These are phyloP conservation scores for Orbilia quercus DNA, from an alignment of 2,329 filamentous ascomycete genomes.

Conservation along the genomic window DNA sequence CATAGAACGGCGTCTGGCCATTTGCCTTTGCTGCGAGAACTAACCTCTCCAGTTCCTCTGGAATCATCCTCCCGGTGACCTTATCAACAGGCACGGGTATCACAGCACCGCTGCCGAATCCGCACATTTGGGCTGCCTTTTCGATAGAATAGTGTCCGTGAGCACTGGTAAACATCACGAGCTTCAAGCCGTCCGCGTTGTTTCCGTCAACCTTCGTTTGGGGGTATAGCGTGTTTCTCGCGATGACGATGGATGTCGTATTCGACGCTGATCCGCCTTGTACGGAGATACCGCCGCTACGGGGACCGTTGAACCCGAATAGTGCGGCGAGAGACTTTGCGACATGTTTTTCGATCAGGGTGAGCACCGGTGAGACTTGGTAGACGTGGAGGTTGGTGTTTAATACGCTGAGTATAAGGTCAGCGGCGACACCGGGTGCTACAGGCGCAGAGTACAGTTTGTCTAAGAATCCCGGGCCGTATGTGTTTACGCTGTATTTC, in stretches of 20 bases:
- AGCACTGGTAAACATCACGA: slow-evolving; percentile 82
- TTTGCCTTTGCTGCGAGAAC: slow-evolving; percentile 72
- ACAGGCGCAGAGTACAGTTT: slow-evolving; percentile 94
- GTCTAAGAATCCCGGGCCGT: slow-evolving; percentile 95
- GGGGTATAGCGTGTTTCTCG: slow-evolving; percentile 86
- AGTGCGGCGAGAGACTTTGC: slow-evolving; percentile 76
- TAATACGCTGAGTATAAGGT: slow-evolving; percentile 82
- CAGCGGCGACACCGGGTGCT: slow-evolving; percentile 84
- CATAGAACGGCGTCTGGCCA: slow-evolving; percentile 87
- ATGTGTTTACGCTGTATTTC: slow-evolving; percentile 94
- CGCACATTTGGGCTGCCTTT: slow-evolving; percentile 91
- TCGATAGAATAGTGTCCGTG: slow-evolving; percentile 96
- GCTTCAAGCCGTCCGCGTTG: slow-evolving; percentile 69
- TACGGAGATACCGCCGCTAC: slow-evolving; percentile 77
- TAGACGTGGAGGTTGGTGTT: slow-evolving; percentile 98
- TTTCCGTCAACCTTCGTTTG: slow-evolving; percentile 80
- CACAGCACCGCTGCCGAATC: slow-evolving; percentile 80
- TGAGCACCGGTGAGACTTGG: slow-evolving; percentile 88
- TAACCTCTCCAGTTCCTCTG: slow-evolving; percentile 72
- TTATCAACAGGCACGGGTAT: slow-evolving; percentile 79
- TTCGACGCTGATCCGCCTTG: slow-evolving; percentile 89
- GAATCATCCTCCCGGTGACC: slow-evolving; percentile 57
- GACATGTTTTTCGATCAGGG: slow-evolving; percentile 86
- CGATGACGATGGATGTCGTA: slow-evolving; percentile 83
- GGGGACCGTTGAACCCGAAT: slow-evolving; percentile 78